Evolutionary conservation across 1,284 basidiomycete species (phyloP).

Genomic region (Ceraceosorus bombacis): DNA sequence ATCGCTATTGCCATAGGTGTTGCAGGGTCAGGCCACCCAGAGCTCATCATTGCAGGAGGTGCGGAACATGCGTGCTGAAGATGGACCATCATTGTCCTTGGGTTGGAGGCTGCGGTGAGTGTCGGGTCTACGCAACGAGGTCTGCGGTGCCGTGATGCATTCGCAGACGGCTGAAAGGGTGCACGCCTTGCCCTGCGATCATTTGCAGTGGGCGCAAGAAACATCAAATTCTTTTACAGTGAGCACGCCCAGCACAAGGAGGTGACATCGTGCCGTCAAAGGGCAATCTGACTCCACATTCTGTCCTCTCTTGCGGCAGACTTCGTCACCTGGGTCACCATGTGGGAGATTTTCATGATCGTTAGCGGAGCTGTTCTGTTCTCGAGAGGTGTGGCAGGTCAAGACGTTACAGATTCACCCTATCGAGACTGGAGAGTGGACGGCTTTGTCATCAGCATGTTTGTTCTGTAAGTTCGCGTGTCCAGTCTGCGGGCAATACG

Average conservation of each 20-base stretch:
- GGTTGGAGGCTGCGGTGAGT: slow-evolving; percentile 62
- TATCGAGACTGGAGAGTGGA: slow-evolving; percentile 52
- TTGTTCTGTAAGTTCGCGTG: slow-evolving; percentile 51
- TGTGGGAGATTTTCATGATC: slow-evolving; percentile 60
- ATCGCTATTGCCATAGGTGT: slow-evolving; percentile 44
- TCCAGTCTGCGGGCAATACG: background rate
- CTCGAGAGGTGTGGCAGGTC: slow-evolving; percentile 33
- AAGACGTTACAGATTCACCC: background rate
- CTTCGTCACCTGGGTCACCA: slow-evolving; percentile 59
- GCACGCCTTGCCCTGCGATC: background rate
- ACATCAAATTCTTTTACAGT: slow-evolving; percentile 68
- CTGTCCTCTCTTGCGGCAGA: slow-evolving; percentile 24
- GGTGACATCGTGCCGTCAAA: background rate
- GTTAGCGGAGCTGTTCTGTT: slow-evolving; percentile 50
- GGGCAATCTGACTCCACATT: too few relatives aligned
- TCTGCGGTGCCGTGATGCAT: too few relatives aligned
- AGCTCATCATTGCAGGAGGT: slow-evolving; percentile 67
- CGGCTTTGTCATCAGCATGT: slow-evolving; percentile 60
- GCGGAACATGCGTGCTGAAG: slow-evolving; percentile 64
- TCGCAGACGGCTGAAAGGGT: background rate
- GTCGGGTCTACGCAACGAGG: background rate
- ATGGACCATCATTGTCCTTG: slow-evolving; percentile 65
- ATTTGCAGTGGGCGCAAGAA: slow-evolving; percentile 61
- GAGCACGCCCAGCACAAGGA: background rate
- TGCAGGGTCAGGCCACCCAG: slow-evolving; percentile 61